Percentiles rank a stretch among this genome's conserved stretches.
Conservation (phyloP, 1,284 basidiomycete genomes). For the Porphyrellus sp. region DNA sequence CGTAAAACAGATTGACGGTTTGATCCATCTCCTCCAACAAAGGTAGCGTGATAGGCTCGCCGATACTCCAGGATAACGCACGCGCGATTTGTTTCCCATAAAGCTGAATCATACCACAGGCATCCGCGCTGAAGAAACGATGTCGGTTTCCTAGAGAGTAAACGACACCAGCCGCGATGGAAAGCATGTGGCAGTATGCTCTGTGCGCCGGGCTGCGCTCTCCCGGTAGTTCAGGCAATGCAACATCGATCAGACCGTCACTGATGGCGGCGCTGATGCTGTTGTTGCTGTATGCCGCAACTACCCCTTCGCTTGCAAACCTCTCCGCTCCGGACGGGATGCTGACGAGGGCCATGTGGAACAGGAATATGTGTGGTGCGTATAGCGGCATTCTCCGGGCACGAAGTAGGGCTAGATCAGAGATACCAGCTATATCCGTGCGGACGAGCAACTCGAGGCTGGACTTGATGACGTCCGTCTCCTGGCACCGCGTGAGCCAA, state of each 20-base stretch:
- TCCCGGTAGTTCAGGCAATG: slow-evolving; percentile 64
- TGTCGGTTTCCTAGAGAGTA: slow-evolving; percentile 62
- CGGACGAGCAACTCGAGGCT: slow-evolving; percentile 75
- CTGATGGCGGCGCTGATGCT: slow-evolving; percentile 74
- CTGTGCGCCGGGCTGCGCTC: slow-evolving; percentile 76
- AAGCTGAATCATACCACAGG: slow-evolving; percentile 81
- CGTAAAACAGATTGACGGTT: slow-evolving; percentile 70
- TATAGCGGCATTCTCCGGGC: slow-evolving; percentile 64
- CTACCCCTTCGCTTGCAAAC: slow-evolving; percentile 79
- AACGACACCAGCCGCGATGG: slow-evolving; percentile 75
- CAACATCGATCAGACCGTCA: slow-evolving; percentile 67
- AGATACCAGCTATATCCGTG: slow-evolving; percentile 66
- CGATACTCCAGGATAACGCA: slow-evolving; percentile 77
- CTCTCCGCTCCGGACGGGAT: slow-evolving; percentile 77
- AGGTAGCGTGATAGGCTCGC: slow-evolving; percentile 67
- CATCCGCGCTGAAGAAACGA: slow-evolving; percentile 84
- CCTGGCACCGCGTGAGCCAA: slow-evolving; percentile 82
- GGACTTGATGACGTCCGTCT: slow-evolving; percentile 74
- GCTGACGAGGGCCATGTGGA: slow-evolving; percentile 85
- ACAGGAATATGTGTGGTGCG: slow-evolving; percentile 71
- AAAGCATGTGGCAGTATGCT: slow-evolving; percentile 83
- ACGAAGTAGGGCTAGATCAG: slow-evolving; percentile 59
- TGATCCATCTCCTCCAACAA: slow-evolving; percentile 81
- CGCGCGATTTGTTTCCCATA: slow-evolving; percentile 79
- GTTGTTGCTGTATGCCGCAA: slow-evolving; percentile 83